phyloP scores from a whole-genome alignment of 2,329 filamentous ascomycete species.

The Fusarium equiseti region DNA sequence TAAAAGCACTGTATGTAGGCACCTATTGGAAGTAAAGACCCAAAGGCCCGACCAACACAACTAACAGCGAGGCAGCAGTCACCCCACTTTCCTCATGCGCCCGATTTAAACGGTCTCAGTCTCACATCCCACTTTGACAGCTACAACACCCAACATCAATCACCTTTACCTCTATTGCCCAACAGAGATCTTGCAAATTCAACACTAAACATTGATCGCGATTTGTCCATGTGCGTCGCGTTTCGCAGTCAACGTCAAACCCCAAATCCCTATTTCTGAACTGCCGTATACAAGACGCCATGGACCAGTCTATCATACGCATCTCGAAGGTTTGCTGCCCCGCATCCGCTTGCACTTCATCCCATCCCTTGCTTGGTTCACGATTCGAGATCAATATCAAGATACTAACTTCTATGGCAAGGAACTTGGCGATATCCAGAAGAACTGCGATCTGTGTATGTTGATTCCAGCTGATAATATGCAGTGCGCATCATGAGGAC shows the following conservation, averaged over 20 bases:
- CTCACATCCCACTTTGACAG: conserved; percentile 29
- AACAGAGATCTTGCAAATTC: not conserved
- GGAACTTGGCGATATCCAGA: conserved; percentile 89
- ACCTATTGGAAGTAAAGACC: not conserved
- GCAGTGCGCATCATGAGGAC: not conserved
- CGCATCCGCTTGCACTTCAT: conserved; percentile 33
- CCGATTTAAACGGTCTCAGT: conserved; percentile 23
- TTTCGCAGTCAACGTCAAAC: conserved; percentile 7
- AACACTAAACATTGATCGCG: conserved; percentile 5
- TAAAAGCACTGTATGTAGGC: not conserved
- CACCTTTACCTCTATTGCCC: conserved; percentile 5
- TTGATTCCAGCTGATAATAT: conserved; percentile 17
- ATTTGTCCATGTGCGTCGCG: conserved; percentile 34
- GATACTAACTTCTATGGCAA: conserved; percentile 52
- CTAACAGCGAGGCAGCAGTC: conserved; percentile 8
- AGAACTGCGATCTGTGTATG: conserved; percentile 85
- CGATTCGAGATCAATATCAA: conserved; percentile 28
- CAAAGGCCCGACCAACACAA: not conserved
- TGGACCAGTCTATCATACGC: conserved; percentile 87
- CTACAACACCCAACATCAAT: conserved; percentile 13
- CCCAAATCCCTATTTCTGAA: not conserved
- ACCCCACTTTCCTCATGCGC: conserved; percentile 39
- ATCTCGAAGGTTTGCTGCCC: conserved; percentile 77
- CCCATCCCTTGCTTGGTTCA: conserved; percentile 33
- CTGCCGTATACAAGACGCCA: conserved; percentile 45